These are phyloP conservation scores for Penicillium griseofulvum DNA, from an alignment of 2,329 filamentous ascomycete species.

Conservation along the genomic window DNA sequence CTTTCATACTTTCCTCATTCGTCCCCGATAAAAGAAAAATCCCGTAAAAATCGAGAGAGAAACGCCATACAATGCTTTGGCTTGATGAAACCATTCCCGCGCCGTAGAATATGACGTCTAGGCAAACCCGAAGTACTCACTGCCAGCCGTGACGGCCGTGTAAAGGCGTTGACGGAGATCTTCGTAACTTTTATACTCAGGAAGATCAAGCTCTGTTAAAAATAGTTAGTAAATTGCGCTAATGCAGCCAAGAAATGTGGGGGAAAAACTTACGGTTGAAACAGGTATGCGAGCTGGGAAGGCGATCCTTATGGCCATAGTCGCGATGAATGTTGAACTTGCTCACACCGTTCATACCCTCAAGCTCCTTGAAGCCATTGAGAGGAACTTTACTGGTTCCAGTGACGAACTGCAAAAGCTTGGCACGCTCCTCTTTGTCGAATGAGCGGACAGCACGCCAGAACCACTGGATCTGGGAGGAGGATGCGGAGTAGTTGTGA, in stretches of 20 bases:
- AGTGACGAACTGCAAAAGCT: conserved; percentile 95
- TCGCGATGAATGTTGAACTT: conserved; percentile 99
- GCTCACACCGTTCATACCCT: conserved; percentile 98
- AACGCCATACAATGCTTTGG: conserved; percentile 40
- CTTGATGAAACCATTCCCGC: conserved; percentile 18
- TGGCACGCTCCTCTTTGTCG: conserved; percentile 97
- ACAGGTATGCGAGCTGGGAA: conserved; percentile 96
- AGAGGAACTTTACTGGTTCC: conserved; percentile 97
- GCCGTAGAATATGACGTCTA: conserved; percentile 47
- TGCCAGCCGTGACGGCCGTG: conserved; percentile 95
- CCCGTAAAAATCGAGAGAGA: conserved; percentile 24
- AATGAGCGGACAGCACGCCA: conserved; percentile 97
- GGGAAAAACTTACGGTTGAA: conserved; percentile 82
- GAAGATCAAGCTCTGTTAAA: conserved; percentile 82
- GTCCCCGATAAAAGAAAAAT: conserved; percentile 13
- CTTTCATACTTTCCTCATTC: conserved; percentile 11
- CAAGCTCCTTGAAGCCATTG: conserved; percentile 97
- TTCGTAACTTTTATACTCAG: conserved; percentile 97
- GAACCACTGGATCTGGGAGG: conserved; percentile 98
- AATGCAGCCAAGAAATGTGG: not conserved
- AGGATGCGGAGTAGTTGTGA: conserved; percentile 92
- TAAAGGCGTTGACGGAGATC: conserved; percentile 80
- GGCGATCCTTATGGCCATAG: conserved; percentile 91
- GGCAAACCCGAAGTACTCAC: conserved; percentile 96
- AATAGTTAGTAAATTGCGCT: conserved; percentile 34